These are phyloP conservation scores for Boletus vermiculosoides DNA, from an alignment of 768 basidiomycete genomes.

Conservation along the genomic window DNA sequence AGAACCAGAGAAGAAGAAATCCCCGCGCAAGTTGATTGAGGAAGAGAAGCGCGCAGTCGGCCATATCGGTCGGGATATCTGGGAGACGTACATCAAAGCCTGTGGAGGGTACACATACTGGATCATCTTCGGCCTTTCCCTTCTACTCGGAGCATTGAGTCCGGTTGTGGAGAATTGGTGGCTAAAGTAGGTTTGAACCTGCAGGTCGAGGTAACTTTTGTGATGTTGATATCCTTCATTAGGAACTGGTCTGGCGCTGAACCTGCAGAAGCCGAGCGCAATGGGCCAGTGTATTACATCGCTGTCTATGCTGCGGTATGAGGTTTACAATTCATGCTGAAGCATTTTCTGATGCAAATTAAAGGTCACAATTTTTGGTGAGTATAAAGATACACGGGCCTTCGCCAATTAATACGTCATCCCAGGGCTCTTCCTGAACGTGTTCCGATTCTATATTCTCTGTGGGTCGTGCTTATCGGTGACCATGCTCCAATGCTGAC, in stretches of 20 bases:
- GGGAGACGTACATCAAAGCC: conserved; percentile 56
- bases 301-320: conserved; percentile 65
- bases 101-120: conserved; percentile 55
- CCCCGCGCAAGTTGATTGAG: conserved; percentile 80
- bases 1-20: conserved; percentile 50
- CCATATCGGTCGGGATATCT: conserved; percentile 63
- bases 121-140: conserved; percentile 50
- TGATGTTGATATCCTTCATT: conserved; percentile 23
- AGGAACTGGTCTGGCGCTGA: conserved; percentile 59
- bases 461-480: conserved; percentile 44
- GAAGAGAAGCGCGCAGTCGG: conserved; percentile 80
- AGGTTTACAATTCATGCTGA: background rate
- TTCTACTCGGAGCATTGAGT: conserved; percentile 56
- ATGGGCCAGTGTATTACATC: conserved; percentile 48
- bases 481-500: conserved; percentile 2
- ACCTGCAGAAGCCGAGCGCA: conserved; percentile 37
- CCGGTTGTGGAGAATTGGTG: conserved; percentile 75
- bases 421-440: conserved; percentile 54
- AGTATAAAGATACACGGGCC: background rate
- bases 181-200: conserved; percentile 44
- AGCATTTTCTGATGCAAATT: conserved; percentile 21
- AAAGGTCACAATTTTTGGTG: conserved; percentile 40
- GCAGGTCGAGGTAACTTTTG: background rate
- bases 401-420: conserved; percentile 15
- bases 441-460: conserved; percentile 66